Percentiles rank a stretch among this genome's conserved stretches.
These are phyloP conservation scores for Ceratobasidium sp. DNA, from an alignment of 1,284 basidiomycete genomes.

Conservation along the genomic window DNA sequence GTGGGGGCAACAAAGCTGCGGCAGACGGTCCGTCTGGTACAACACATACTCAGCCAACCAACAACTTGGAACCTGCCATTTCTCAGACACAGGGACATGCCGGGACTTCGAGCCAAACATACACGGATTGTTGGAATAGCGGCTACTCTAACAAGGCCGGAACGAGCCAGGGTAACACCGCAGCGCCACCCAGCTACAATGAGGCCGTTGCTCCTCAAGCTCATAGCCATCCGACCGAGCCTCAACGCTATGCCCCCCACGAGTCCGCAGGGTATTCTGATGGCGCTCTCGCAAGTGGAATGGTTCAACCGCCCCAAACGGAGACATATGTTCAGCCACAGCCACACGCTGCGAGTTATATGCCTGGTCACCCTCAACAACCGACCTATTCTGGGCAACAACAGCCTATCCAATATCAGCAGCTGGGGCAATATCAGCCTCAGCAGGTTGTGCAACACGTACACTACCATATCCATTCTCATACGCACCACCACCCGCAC, in stretches of 20 bases:
- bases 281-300: neutral
- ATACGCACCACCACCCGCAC: neutral
- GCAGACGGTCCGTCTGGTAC: neutral
- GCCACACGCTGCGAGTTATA: neutral
- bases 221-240: neutral
- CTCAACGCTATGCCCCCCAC: neutral
- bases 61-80: neutral
- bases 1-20: neutral
- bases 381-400: neutral
- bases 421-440: too few species aligned
- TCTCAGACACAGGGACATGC: neutral
- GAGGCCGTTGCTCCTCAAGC: slow-evolving; percentile 2
- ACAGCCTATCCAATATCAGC: too few species aligned
- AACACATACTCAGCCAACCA: neutral
- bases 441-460: slow-evolving; percentile 13
- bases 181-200: slow-evolving; percentile 7
- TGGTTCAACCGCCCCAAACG: slow-evolving; percentile 1
- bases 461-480: slow-evolving; percentile 4
- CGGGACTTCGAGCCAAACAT: too few species aligned
- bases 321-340: neutral
- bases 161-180: too few species aligned
- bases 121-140: too few species aligned
- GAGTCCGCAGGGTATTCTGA: neutral
- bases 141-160: too few species aligned
- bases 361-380: neutral